Base-by-base conservation (phyloP, 1,284 basidiomycete species). In the Sutorius eximius region DNA sequence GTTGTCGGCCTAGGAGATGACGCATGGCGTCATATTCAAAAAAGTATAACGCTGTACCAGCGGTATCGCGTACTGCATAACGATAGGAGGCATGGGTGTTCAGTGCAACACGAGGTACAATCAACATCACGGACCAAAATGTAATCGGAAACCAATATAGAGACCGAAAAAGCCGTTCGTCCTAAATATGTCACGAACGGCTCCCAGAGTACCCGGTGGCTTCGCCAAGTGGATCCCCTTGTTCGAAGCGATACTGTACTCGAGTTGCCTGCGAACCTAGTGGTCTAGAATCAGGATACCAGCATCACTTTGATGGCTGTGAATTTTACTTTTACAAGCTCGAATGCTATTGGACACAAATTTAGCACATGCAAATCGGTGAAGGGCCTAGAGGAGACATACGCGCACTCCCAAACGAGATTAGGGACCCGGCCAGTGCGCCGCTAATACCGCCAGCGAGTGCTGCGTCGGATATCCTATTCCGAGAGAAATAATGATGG, bases 191-290 rank as follows among this genome's bases (percentile, higher is more conserved):
- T 90, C 89, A 49, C 74, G 79, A 56, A 86, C 85, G n/a, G 89
- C 87, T 57, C 85, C 78, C 49, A 82, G 55, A n/a, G 89, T 93
- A 38, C 81, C 78, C 29, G 89, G 90, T 15, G 89, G 83, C 66
- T 86, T 90, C 6, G 73, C 73, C 48, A 92, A 67, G 15, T 78
- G 73, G 34, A 88, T 55, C 5, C 91, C 90, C 65, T 88, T 89
- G 69, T 77, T 86, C 22, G 84, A 83, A 22, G 93, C 92, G 57
- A 98, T 98, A 46, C 92, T 86, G 66, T 91, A 98, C 73, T 98
- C 96, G 48, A 99, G 78, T 67, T 99, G 95, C 61, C 93, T 79
- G 58, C 93, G 87, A 52, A 94, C 87, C 90, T 93, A 63, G 18
- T 52, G 41, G 53, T 32, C 33, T 45, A 20, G 34, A 49, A 46